These are phyloP conservation scores for Lepidium africanum DNA, from an alignment of 345 rosid species.

Conservation along the genomic window DNA sequence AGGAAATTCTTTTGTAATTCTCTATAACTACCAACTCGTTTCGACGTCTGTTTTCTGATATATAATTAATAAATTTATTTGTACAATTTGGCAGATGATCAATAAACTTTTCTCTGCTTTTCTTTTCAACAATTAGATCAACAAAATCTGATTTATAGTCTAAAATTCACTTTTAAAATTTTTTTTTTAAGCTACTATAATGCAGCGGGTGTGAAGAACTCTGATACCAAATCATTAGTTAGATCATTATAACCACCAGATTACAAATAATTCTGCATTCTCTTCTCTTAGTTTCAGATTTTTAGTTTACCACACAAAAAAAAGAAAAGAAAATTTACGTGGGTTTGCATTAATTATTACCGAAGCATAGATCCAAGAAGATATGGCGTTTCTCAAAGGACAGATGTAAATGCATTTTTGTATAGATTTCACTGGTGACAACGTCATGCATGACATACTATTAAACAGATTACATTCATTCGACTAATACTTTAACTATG, in stretches of 20 bases:
- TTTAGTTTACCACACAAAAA: neutral
- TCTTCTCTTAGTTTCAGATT: neutral
- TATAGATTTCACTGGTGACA: neutral
- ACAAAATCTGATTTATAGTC: too few relatives aligned
- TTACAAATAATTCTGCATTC: too few relatives aligned
- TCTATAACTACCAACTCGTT: neutral
- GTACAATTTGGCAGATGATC: neutral
- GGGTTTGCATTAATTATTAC: neutral
- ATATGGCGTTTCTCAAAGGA: neutral
- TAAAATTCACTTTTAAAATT: too few relatives aligned
- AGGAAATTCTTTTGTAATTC: neutral
- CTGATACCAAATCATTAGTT: too few relatives aligned
- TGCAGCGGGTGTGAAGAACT: too few relatives aligned
- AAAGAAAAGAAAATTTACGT: neutral
- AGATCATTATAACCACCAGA: too few relatives aligned
- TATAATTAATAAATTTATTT: neutral
- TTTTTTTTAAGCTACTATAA: too few relatives aligned
- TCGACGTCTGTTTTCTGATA: neutral
- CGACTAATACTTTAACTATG: neutral
- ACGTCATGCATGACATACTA: constrained; percentile 9
- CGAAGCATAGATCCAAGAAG: constrained; percentile 1
- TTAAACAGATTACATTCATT: neutral
- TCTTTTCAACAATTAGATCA: too few relatives aligned
- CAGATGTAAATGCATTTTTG: neutral
- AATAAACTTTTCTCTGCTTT: too few relatives aligned